Evolutionary conservation across 2,329 filamentous ascomycete genomes (phyloP).

Genomic region (Orbilia brochopaga): DNA sequence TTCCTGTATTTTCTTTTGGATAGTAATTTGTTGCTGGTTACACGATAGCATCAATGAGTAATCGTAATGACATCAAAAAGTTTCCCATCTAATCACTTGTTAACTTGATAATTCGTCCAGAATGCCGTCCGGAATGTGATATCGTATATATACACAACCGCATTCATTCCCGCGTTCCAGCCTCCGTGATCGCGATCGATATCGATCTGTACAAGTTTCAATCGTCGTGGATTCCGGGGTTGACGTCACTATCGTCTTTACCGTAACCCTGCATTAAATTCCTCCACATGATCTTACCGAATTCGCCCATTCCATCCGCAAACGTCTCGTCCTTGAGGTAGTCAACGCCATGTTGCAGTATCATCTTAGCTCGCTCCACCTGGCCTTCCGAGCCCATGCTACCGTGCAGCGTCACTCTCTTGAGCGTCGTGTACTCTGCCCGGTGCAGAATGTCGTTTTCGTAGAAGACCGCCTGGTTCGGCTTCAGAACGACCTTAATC

Average conservation of each 20-base stretch:
- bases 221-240: conserved; percentile 23
- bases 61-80: conserved; percentile 2
- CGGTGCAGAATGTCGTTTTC: conserved; percentile 51
- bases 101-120: no score
- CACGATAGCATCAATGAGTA: neutral
- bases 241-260: conserved; percentile 12
- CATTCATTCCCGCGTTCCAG: no score
- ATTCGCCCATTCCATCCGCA: conserved; percentile 29
- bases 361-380: conserved; percentile 42
- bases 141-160: no score
- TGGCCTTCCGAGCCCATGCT: conserved; percentile 40
- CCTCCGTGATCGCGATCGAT: neutral
- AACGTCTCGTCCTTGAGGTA: conserved; percentile 39
- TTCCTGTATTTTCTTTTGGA: neutral
- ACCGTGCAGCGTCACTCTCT: conserved; percentile 48
- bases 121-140: no score
- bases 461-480: conserved; percentile 51
- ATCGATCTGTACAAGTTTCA: conserved; percentile 2
- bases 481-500: conserved; percentile 47
- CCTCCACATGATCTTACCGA: conserved; percentile 42
- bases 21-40: neutral
- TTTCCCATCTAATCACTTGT: neutral
- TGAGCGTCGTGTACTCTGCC: conserved; percentile 43
- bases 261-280: conserved; percentile 47
- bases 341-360: conserved; percentile 50